A percentile compares a stretch with the other conserved stretches of the same genome.
Evolutionary conservation across 1,284 basidiomycete genomes (phyloP).

Genomic region (Quambalaria eucalypti): DNA sequence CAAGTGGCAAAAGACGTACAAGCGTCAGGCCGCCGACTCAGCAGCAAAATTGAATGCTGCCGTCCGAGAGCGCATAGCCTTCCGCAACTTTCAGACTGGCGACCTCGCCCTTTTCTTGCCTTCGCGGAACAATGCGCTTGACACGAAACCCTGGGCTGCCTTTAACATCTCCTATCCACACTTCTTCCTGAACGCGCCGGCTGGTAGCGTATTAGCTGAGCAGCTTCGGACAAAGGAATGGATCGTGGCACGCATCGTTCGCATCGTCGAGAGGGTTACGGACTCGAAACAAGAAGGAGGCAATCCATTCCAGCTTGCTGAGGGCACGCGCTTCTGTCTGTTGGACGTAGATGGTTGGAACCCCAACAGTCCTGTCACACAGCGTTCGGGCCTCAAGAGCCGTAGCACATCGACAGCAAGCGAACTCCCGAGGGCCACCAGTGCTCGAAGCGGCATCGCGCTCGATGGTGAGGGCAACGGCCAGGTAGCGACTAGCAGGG

Average conservation of each 20-base stretch:
- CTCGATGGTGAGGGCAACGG: too few relatives aligned
- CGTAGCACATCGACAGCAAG: too few relatives aligned
- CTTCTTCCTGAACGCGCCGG: slow-evolving; percentile 80
- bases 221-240: slow-evolving; percentile 61
- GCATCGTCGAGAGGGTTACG: slow-evolving; percentile 68
- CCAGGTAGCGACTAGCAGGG: background rate
- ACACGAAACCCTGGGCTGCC: slow-evolving; percentile 31
- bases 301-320: slow-evolving; percentile 58
- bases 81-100: slow-evolving; percentile 34
- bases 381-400: too few relatives aligned
- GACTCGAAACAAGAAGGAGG: slow-evolving; percentile 12
- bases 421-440: too few relatives aligned
- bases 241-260: slow-evolving; percentile 84
- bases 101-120: slow-evolving; percentile 91
- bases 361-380: background rate
- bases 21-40: slow-evolving; percentile 61
- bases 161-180: slow-evolving; percentile 73
- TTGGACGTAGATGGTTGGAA: slow-evolving; percentile 71
- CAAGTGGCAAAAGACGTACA: slow-evolving; percentile 90
- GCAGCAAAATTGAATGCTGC: background rate
- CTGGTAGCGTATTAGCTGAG: slow-evolving; percentile 63
- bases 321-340: slow-evolving; percentile 85
- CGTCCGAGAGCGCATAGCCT: slow-evolving; percentile 50
- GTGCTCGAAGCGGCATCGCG: too few relatives aligned
- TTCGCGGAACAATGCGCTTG: slow-evolving; percentile 72